Evolutionary conservation across 108 stramenopile species (phyloP), one percentile per base, ranked within the genome.

Genomic region (Mediolabrus comicus): DNA sequence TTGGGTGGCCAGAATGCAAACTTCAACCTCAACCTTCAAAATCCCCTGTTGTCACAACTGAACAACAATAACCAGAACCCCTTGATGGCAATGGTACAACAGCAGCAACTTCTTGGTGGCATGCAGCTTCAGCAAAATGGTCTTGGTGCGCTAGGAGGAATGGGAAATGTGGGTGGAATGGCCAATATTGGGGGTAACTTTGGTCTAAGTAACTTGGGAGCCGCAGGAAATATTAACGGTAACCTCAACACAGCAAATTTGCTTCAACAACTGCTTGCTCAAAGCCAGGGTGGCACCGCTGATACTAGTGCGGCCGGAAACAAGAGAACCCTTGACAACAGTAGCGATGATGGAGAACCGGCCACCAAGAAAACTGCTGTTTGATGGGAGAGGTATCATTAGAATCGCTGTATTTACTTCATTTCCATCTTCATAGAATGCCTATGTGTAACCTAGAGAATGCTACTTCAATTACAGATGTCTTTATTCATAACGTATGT

Each of bases 181-280:
- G 28, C 41, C 57, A 69, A 59, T 41, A 32, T 55, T 17, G 55
- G 55, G 8, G 68, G 68, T 24, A 58, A 59, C 39, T 51, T 69
- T n/a, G n/a, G n/a, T n/a, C n/a, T n/a, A n/a, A n/a, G n/a, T n/a
- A n/a, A n/a, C n/a, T n/a, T n/a, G n/a, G n/a, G n/a, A n/a, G n/a
- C n/a, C n/a, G 59, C 39, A 0, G 29, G 39, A 17, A 51, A 53
- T 25, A 31, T 33, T 22, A 46, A 29, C 6, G 34, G 38, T n/a
- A 64, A 77, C 22, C 66, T 54, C 12, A 75, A 68, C 53, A 62
- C 75, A 19, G 57, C 68, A 6, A 63, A 68, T 10, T 65, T 77
- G 11, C 43, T 77, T n/a, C 68, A 70, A 59, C 76, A 77, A 33
- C 62, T 77, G 16, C 68, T 77, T 66, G 69, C 76, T 3, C 55